Percentiles rank a stretch among this genome's conserved stretches.
phyloP scores from a whole-genome alignment of 2,329 filamentous ascomycete species.

The Epichloe sp. region DNA sequence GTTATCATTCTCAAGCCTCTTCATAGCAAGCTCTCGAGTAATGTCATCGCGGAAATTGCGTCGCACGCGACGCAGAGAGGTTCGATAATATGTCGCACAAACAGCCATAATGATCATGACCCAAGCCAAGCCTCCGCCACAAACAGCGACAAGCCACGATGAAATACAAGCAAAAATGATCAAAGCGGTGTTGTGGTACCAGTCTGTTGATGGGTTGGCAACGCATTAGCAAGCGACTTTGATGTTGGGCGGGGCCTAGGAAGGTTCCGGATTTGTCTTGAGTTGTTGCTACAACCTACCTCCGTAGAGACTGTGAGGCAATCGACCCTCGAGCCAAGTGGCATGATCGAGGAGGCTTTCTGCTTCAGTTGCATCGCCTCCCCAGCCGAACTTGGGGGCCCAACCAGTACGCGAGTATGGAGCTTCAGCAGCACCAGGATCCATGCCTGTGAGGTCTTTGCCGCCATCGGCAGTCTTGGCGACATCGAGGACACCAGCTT shows the following conservation, averaged over 20 bases:
- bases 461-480: constrained; percentile 36
- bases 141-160: constrained; percentile 78
- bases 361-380: constrained; percentile 37
- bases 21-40: constrained; percentile 75
- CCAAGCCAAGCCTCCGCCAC: constrained; percentile 89
- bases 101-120: constrained; percentile 83
- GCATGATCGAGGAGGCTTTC: constrained; percentile 75
- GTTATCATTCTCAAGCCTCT: constrained; percentile 74
- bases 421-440: constrained; percentile 38
- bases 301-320: constrained; percentile 85
- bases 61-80: constrained; percentile 82
- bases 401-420: constrained; percentile 55
- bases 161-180: constrained; percentile 85
- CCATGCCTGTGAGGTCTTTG: constrained; percentile 33
- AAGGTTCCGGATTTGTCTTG: background rate
- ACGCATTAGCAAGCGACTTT: background rate
- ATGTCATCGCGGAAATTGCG: constrained; percentile 95
- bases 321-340: constrained; percentile 69
- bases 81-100: constrained; percentile 93
- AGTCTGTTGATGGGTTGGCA: constrained; percentile 46
- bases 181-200: constrained; percentile 95
- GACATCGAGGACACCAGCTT: constrained; percentile 50
- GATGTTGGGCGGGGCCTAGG: background rate
- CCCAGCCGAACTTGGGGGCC: constrained; percentile 74
- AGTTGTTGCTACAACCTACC: constrained; percentile 36